These are phyloP conservation scores for Annulohypoxylon nitens DNA, from an alignment of 495 filamentous ascomycete genomes.

Conservation along the genomic window DNA sequence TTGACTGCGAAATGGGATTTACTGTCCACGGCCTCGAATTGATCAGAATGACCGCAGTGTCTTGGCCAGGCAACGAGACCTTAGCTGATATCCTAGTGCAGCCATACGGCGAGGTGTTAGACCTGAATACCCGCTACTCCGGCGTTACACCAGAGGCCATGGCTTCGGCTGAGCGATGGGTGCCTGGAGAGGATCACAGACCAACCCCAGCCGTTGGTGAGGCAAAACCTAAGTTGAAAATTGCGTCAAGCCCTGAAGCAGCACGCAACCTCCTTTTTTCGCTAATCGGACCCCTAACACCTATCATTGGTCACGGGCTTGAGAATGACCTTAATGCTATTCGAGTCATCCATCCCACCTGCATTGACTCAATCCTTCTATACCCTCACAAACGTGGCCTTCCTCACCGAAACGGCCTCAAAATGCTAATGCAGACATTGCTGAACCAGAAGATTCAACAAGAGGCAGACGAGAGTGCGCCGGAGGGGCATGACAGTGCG, in stretches of 20 bases:
- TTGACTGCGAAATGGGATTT: conserved; percentile 99
- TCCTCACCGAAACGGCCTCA: conserved; percentile 81
- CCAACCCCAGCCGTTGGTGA: conserved; percentile 20
- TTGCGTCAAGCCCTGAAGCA: conserved; percentile 75
- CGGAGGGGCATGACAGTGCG: conserved; percentile 82
- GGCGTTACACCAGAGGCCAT: conserved; percentile 84
- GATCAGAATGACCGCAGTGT: conserved; percentile 85
- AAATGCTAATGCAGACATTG: conserved; percentile 71
- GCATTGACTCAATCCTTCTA: conserved; percentile 88
- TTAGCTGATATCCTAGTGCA: conserved; percentile 88
- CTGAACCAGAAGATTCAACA: conserved; percentile 84
- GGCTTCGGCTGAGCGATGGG: conserved; percentile 73
- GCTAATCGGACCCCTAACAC: conserved; percentile 77
- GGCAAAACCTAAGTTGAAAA: conserved; percentile 61
- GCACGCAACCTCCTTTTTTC: conserved; percentile 81
- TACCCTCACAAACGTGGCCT: conserved; percentile 82
- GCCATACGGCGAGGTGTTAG: conserved; percentile 85
- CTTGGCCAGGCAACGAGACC: conserved; percentile 82
- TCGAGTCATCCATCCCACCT: conserved; percentile 83
- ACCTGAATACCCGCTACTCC: conserved; percentile 91
- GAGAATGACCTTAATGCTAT: conserved; percentile 93
- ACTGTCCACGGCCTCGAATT: conserved; percentile 88
- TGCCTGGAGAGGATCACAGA: conserved; percentile 42
- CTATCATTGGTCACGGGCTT: conserved; percentile 90
- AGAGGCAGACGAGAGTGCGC: conserved; percentile 64